A percentile compares a stretch with the other conserved stretches of the same genome.
Conservation (phyloP, 768 basidiomycete species). For the Chlorophyllum brunneum region DNA sequence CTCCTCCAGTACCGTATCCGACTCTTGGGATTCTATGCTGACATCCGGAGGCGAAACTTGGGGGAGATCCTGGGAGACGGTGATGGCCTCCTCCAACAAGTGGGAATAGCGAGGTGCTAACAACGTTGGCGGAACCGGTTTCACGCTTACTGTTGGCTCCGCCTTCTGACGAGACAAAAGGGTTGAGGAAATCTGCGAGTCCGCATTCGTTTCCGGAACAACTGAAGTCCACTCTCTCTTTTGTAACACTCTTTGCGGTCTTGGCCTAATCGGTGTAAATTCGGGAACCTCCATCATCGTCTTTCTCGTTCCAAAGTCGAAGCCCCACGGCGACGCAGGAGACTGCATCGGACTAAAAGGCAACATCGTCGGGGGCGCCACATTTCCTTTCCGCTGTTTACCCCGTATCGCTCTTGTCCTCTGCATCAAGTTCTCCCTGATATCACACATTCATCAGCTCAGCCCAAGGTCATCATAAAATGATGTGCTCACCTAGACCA, state of each 20-base stretch:
- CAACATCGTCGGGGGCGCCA: conserved; percentile 51
- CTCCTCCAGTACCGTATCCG: not conserved
- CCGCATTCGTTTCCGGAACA: conserved; percentile 19
- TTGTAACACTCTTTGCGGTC: conserved; percentile 23
- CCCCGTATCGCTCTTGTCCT: conserved; percentile 54
- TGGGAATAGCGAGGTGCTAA: conserved; percentile 56
- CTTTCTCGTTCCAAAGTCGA: conserved; percentile 13
- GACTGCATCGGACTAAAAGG: conserved; percentile 20
- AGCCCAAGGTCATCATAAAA: conserved; percentile 1
- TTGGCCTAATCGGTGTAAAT: conserved; percentile 45
- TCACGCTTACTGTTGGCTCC: conserved; percentile 14
- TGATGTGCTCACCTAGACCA: conserved; percentile 55
- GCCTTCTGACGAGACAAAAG: conserved; percentile 19
- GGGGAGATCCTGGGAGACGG: conserved; percentile 26
- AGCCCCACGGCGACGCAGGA: not conserved
- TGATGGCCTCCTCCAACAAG: conserved; percentile 51
- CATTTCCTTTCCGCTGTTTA: conserved; percentile 54
- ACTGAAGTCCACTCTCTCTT: conserved; percentile 21
- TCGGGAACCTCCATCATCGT: conserved; percentile 43
- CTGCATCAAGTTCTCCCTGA: conserved; percentile 47
- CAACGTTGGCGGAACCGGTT: conserved; percentile 35
- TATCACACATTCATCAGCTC: not conserved
- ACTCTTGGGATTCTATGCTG: not conserved
- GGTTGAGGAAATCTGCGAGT: conserved; percentile 26
- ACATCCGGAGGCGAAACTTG: not conserved